Evolutionary conservation across 768 basidiomycete genomes (phyloP).

Genomic region (Brasilioporus rufonigricans): DNA sequence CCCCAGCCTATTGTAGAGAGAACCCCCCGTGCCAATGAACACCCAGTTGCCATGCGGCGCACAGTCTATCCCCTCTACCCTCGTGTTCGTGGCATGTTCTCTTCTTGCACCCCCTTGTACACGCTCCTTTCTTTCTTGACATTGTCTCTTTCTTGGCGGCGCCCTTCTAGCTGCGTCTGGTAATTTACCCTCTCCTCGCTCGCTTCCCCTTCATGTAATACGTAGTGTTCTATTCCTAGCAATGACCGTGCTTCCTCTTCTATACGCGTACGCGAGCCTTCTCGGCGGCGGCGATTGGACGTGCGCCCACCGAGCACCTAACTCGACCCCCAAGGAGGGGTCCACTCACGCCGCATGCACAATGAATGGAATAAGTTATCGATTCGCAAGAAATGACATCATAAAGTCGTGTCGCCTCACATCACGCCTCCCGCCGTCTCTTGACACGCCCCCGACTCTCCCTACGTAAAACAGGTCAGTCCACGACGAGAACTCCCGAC

Average conservation of each 20-base stretch:
- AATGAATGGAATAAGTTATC: no score
- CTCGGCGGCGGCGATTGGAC: background rate
- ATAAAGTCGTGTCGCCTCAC: no score
- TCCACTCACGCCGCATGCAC: no score
- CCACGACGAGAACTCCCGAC: background rate
- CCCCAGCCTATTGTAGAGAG: no score
- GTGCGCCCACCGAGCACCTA: no score
- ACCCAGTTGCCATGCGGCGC: no score
- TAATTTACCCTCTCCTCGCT: background rate
- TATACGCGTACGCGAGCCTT: background rate
- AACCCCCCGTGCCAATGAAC: no score
- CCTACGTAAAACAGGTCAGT: background rate
- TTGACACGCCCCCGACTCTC: conserved; percentile 51
- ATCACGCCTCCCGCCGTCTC: conserved; percentile 35
- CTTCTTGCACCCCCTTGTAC: background rate
- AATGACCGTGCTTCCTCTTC: no score
- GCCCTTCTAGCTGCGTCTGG: background rate
- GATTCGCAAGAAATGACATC: no score
- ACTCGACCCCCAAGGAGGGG: no score
- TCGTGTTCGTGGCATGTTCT: conserved; percentile 1
- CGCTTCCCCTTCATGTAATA: background rate
- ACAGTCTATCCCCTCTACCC: no score
- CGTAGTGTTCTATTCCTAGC: background rate
- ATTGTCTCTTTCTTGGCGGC: background rate
- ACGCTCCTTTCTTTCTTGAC: background rate